Evolutionary conservation across 2,329 filamentous ascomycete species (phyloP).

Genomic region (Tolypocladium amazonense): DNA sequence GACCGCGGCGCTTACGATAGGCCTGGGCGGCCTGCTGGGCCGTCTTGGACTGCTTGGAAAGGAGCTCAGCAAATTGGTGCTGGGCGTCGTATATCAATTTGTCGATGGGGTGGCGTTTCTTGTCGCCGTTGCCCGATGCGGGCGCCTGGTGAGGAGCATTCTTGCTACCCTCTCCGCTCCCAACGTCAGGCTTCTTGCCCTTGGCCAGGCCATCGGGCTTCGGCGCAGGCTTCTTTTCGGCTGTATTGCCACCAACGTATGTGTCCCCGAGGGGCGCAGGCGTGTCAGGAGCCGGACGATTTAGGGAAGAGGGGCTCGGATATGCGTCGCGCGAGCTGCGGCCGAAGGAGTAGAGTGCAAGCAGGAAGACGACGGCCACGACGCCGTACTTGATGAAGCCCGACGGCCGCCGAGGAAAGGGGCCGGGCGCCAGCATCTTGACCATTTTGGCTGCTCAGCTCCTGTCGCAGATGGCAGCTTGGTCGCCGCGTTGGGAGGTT

Average conservation of each 20-base stretch:
- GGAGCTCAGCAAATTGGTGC: slow-evolving; percentile 24
- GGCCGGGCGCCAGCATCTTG: slow-evolving; percentile 4
- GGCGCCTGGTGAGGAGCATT: background rate
- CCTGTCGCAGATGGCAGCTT: background rate
- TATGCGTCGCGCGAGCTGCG: slow-evolving; percentile 8
- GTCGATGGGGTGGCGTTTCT: slow-evolving; percentile 38
- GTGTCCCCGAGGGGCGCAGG: background rate
- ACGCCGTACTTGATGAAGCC: slow-evolving; percentile 30
- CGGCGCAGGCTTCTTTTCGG: background rate
- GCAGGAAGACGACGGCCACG: slow-evolving; percentile 23
- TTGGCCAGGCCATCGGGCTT: background rate
- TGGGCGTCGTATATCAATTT: slow-evolving; percentile 35
- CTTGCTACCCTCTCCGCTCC: background rate
- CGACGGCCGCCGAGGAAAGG: slow-evolving; percentile 16
- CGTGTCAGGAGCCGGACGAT: background rate
- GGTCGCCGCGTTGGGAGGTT: background rate
- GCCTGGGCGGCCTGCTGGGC: slow-evolving; percentile 43
- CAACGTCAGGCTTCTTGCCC: background rate
- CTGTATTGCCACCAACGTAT: background rate
- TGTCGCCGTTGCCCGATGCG: background rate
- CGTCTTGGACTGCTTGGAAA: slow-evolving; percentile 35
- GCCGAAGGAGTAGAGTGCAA: slow-evolving; percentile 18
- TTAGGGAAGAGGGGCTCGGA: background rate
- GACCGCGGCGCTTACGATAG: slow-evolving; percentile 46
- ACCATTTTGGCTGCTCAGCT: slow-evolving; percentile 1